Evolutionary conservation across 176 grass and related monocot genomes (phyloP).

Genomic region (Aegilops tauschii): DNA sequence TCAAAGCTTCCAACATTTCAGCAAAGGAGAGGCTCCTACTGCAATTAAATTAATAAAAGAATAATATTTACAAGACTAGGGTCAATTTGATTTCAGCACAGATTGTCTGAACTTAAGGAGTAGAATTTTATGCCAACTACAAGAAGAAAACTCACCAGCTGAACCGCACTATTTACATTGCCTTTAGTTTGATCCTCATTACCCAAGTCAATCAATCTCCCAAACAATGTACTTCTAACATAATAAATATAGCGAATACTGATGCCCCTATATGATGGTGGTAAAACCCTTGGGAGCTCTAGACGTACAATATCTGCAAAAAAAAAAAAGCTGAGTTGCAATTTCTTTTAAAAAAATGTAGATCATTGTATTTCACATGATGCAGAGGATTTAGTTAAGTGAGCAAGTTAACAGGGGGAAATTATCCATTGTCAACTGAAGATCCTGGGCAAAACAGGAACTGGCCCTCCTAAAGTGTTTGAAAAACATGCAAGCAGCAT

Average conservation of each 20-base stretch:
- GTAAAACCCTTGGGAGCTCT: slow-evolving; percentile 81
- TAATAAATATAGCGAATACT: slow-evolving; percentile 97
- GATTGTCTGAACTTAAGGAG: slow-evolving; percentile 16
- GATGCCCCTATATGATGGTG: slow-evolving; percentile 87
- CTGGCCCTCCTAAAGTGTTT: not conserved
- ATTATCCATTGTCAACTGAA: not conserved
- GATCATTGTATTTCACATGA: not conserved
- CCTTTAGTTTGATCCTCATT: slow-evolving; percentile 47
- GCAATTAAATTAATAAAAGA: too few relatives aligned
- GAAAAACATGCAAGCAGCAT: not conserved
- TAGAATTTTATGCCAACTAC: not conserved
- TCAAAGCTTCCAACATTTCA: slow-evolving; percentile 4
- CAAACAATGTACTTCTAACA: slow-evolving; percentile 71
- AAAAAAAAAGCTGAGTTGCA: not conserved
- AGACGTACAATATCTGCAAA: slow-evolving; percentile 66
- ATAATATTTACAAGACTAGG: too few relatives aligned
- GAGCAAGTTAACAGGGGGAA: not conserved
- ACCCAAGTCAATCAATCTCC: slow-evolving; percentile 53
- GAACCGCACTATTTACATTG: slow-evolving; percentile 47
- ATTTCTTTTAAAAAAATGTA: not conserved
- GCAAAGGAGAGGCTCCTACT: not conserved
- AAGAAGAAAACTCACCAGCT: slow-evolving; percentile 64
- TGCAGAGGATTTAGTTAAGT: not conserved
- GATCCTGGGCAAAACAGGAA: not conserved
- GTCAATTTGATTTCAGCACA: not conserved